phyloP scores from a whole-genome alignment of 148 eudicot species.

The Euryodendron excelsum region DNA sequence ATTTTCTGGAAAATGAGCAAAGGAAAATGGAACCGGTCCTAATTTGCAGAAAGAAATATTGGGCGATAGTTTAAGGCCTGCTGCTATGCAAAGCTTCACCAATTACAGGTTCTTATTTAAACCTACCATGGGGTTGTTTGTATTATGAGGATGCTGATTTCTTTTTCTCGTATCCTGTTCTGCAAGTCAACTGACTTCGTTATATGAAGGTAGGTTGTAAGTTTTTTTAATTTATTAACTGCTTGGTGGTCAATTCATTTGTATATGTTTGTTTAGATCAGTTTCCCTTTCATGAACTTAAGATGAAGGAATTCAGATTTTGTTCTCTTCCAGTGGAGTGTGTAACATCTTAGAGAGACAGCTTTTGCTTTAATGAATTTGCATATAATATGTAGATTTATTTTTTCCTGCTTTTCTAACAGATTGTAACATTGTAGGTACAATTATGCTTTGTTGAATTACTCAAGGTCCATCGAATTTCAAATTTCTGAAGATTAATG shows the following conservation, averaged over 20 bases:
- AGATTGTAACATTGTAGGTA: neutral
- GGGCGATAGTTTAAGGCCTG: slow-evolving; percentile 58
- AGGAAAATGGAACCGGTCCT: slow-evolving; percentile 55
- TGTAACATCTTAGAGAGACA: neutral
- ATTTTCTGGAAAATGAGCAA: slow-evolving; percentile 60
- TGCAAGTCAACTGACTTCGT: neutral
- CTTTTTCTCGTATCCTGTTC: neutral
- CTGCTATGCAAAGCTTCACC: slow-evolving; percentile 7
- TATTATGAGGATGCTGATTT: neutral
- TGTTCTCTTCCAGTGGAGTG: neutral
- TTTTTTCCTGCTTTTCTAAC: neutral
- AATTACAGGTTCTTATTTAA: neutral
- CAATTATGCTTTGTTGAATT: neutral
- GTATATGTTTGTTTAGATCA: neutral
- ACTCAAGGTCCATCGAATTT: too few relatives aligned
- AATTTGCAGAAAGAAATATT: slow-evolving; percentile 82
- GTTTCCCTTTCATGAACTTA: neutral
- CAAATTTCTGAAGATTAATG: neutral
- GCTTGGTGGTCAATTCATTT: neutral
- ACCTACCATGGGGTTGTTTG: neutral
- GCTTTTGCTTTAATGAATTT: neutral
- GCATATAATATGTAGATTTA: neutral
- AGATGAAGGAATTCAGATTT: neutral
- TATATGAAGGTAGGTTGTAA: slow-evolving; percentile 1
- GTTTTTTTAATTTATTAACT: neutral